phyloP scores from a whole-genome alignment of 805 yeast genomes.

The Candida berthetii region DNA sequence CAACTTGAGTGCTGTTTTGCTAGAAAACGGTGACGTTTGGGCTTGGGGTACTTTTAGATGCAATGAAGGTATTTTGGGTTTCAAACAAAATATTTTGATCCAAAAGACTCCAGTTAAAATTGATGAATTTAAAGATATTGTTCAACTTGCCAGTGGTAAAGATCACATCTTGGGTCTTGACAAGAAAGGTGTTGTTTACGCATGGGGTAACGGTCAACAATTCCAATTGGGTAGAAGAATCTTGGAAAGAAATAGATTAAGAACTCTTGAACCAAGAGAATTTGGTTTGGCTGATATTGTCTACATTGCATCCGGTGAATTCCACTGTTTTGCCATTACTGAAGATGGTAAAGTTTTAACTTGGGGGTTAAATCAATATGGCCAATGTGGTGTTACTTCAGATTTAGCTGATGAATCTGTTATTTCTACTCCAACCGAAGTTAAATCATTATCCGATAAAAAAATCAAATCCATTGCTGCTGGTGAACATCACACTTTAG shows the following conservation, averaged over 20 bases:
- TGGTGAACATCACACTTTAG: conserved; percentile 92
- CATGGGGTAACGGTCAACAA: conserved; percentile 98
- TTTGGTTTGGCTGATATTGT: conserved; percentile 77
- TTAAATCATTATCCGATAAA: conserved; percentile 55
- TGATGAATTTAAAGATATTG: conserved; percentile 55
- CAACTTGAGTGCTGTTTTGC: conserved; percentile 76
- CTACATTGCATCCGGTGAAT: conserved; percentile 88
- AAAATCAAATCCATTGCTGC: conserved; percentile 63
- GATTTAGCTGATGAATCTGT: conserved; percentile 82
- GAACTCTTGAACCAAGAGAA: conserved; percentile 73
- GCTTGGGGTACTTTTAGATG: conserved; percentile 98
- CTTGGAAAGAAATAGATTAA: conserved; percentile 67
- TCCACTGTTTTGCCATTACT: conserved; percentile 90
- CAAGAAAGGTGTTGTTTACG: conserved; percentile 76
- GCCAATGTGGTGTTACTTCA: conserved; percentile 86
- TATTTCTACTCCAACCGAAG: conserved; percentile 69
- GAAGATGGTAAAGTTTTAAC: conserved; percentile 62
- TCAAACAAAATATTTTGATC: conserved; percentile 52
- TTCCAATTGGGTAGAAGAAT: conserved; percentile 86
- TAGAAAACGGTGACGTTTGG: conserved; percentile 79
- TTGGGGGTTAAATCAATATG: conserved; percentile 97
- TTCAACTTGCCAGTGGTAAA: conserved; percentile 85
- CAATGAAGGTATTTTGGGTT: conserved; percentile 88
- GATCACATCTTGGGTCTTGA: conserved; percentile 88
- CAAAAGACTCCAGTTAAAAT: conserved; percentile 69